phyloP scores from a whole-genome alignment of 345 rosid genomes.

The Sisymbrium altissimum region DNA sequence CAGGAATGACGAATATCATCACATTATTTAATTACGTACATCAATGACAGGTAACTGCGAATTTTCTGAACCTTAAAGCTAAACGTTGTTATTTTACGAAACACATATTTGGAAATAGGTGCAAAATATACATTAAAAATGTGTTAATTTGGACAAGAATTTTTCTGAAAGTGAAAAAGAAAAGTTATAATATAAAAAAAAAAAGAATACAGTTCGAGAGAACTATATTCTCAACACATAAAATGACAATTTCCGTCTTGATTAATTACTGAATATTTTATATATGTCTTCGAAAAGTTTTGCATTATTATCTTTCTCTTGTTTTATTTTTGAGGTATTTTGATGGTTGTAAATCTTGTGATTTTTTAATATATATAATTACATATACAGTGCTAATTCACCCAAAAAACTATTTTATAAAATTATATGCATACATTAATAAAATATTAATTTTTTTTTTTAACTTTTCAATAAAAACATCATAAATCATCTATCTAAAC shows the following conservation, averaged over 20 bases:
- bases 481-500: too few species aligned
- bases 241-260: constrained; percentile 26
- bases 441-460: too few species aligned
- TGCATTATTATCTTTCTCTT: background rate
- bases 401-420: too few species aligned
- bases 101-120: background rate
- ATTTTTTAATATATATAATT: background rate
- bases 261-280: constrained; percentile 22
- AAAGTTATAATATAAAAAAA: background rate
- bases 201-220: background rate
- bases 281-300: background rate
- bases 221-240: constrained; percentile 20
- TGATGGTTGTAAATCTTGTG: background rate
- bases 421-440: too few species aligned
- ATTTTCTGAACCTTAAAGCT: constrained; percentile 14
- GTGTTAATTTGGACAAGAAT: constrained; percentile 13
- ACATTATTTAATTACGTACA: background rate
- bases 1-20: constrained; percentile 5
- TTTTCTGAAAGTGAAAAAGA: constrained; percentile 5
- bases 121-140: background rate
- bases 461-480: too few species aligned
- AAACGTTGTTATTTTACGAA: constrained; percentile 6
- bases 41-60: constrained; percentile 3
- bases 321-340: background rate
- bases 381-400: too few species aligned